A percentile compares a stretch with the other conserved stretches of the same genome.
phyloP scores from a whole-genome alignment of 1,284 basidiomycete genomes.

The Wallemia ichthyophaga region DNA sequence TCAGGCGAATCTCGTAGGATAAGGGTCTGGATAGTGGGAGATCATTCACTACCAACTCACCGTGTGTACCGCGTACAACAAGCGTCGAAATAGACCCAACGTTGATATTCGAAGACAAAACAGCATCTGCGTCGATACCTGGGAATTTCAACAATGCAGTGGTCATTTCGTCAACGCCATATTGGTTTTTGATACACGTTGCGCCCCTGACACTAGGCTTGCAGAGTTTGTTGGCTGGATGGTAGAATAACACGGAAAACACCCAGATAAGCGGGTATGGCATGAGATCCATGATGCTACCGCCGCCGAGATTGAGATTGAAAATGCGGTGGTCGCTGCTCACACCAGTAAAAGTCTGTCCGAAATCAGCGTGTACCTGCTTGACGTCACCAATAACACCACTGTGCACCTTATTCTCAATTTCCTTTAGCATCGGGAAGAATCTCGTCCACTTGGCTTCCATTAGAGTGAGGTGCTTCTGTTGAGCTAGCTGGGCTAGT shows the following conservation, averaged over 20 bases:
- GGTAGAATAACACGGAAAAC: constrained; percentile 12
- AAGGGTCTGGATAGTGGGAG: not conserved
- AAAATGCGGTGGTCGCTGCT: constrained; percentile 15
- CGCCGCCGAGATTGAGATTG: constrained; percentile 19
- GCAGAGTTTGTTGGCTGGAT: constrained; percentile 11
- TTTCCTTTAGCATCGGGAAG: constrained; percentile 13
- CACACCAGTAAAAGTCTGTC: constrained; percentile 6
- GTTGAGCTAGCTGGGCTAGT: constrained; percentile 15
- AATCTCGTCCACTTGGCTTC: constrained; percentile 18
- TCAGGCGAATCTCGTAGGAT: not conserved
- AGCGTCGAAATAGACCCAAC: not conserved
- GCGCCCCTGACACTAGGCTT: constrained; percentile 6
- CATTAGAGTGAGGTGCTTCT: constrained; percentile 16
- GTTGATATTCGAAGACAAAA: not conserved
- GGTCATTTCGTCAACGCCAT: not conserved
- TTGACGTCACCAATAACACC: constrained; percentile 15
- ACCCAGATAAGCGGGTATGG: constrained; percentile 14
- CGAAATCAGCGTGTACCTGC: constrained; percentile 13
- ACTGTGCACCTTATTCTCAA: constrained; percentile 13
- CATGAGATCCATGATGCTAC: constrained; percentile 20
- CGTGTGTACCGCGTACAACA: not conserved
- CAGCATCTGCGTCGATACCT: not conserved
- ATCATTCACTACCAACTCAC: not conserved
- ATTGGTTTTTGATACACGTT: not conserved
- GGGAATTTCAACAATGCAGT: not conserved